Conservation (phyloP, 257 asterid species). For the Gentiana dahurica region DNA sequence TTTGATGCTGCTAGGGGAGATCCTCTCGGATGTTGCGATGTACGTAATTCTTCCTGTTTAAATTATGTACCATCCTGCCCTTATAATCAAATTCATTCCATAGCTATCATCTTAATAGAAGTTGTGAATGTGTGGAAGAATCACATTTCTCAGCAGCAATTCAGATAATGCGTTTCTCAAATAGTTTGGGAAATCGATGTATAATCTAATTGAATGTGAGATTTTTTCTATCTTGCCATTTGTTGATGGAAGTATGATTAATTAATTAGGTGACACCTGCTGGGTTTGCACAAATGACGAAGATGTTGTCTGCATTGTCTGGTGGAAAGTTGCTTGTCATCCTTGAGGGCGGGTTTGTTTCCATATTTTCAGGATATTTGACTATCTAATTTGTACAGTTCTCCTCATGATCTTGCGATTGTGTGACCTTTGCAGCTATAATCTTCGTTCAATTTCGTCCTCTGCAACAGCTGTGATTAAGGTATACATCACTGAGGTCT, state of each 20-base stretch:
- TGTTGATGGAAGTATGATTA: constrained; percentile 2
- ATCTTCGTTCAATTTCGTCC: constrained; percentile 90
- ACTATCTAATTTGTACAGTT: constrained; percentile 4
- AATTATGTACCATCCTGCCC: not conserved
- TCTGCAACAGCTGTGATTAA: constrained; percentile 88
- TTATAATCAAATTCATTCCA: not conserved
- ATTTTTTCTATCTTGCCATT: not conserved
- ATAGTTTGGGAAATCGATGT: no score
- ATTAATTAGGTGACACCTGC: constrained; percentile 58
- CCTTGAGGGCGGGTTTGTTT: constrained; percentile 95
- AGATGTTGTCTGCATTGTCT: constrained; percentile 58
- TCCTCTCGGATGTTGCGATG: constrained; percentile 98
- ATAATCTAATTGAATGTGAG: no score
- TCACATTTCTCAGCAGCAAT: not conserved
- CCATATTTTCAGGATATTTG: constrained; percentile 9
- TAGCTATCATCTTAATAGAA: not conserved
- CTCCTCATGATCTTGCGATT: constrained; percentile 7
- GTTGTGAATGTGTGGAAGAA: not conserved
- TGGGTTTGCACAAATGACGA: constrained; percentile 92
- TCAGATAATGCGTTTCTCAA: not conserved
- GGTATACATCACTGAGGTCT: constrained; percentile 28
- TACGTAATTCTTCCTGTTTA: constrained; percentile 22
- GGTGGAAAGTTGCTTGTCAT: constrained; percentile 90
- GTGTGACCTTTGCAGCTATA: constrained; percentile 48
- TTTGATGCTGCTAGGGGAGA: constrained; percentile 99